Base-by-base conservation (phyloP, 179 eudicot species). In the Amaranthus tricolor region DNA sequence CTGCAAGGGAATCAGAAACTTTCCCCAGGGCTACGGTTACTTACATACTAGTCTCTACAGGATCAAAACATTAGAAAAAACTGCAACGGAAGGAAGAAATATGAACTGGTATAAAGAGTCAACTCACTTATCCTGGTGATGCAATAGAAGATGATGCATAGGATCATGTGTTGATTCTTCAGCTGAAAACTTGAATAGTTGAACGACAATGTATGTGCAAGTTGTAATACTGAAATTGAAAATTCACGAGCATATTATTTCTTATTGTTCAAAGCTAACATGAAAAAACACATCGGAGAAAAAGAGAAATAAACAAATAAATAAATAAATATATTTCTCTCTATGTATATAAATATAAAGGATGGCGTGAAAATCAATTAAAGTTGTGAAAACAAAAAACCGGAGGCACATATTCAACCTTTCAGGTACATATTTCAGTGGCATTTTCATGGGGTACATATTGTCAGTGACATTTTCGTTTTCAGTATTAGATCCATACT, bases 161-260 rank as follows among this genome's bases (percentile, higher is more conserved):
- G 92, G 97, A 81, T 92, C 97, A 62, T 81, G 77, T 16, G 64
- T 52, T 66, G 91, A 87, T 63, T 90, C 92, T 73, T 89, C 82
- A 75, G 91, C 77, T 74, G 98, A 81, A 67, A 92, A 80, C 93
- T 83, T 86, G 81, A 85, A 78, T 74, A 94, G 77, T 73, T 92
- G 94, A 75, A 85, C 50, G 77, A 85, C 78, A 67, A 94, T 84
- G 85, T 89, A 94, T 19, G 73, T 66, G 62, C 97, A 92, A 24
- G 94, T 88, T 55, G 94, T 77, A 56, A 88, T 84, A 82, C 98
- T 94, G 97, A 76, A 63, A 80, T 49, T 52, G 43, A 63, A 76
- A 72, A 74, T 54, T n/a, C 17, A 59, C 40, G 58, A 6, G 50
- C 44, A 15, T 16, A 58, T 45, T n/a, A 82, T 31, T 61, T 64